These are phyloP conservation scores for Lindgomyces ingoldianus DNA, from an alignment of 495 filamentous ascomycete species.

Conservation along the genomic window DNA sequence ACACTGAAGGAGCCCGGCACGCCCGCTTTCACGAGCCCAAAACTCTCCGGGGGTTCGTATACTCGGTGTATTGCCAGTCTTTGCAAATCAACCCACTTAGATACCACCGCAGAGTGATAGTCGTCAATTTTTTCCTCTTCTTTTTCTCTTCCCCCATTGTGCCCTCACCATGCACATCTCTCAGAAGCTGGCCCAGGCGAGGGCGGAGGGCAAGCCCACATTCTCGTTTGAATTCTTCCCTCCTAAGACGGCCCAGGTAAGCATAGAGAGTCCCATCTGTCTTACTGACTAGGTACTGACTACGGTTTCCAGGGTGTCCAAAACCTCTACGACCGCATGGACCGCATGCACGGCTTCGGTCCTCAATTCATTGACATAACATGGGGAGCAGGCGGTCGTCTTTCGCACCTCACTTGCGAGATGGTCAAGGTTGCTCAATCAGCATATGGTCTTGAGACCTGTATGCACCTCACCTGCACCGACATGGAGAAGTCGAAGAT, in stretches of 20 bases:
- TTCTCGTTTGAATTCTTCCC: constrained; percentile 99
- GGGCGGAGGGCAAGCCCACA: constrained; percentile 70
- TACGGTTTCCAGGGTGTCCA: constrained; percentile 73
- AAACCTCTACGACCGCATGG: constrained; percentile 99
- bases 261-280: constrained; percentile 3
- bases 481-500: constrained; percentile 94
- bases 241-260: constrained; percentile 88
- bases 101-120: neutral
- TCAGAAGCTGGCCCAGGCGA: constrained; percentile 84
- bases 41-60: neutral
- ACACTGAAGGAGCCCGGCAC: constrained; percentile 2
- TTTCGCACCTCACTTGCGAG: constrained; percentile 90
- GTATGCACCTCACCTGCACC: constrained; percentile 99
- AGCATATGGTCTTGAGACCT: constrained; percentile 95
- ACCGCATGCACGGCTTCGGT: constrained; percentile 93
- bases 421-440: constrained; percentile 98
- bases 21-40: neutral
- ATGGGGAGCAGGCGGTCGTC: constrained; percentile 93
- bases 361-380: constrained; percentile 98
- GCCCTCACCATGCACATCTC: constrained; percentile 72
- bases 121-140: constrained; percentile 2
- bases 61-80: neutral
- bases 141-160: constrained; percentile 1
- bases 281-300: neutral
- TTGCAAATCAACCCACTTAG: neutral